Evolutionary conservation across 129 eudicot genomes (phyloP), one percentile per base, ranked within the genome.

Genomic region (Lactuca sativa): DNA sequence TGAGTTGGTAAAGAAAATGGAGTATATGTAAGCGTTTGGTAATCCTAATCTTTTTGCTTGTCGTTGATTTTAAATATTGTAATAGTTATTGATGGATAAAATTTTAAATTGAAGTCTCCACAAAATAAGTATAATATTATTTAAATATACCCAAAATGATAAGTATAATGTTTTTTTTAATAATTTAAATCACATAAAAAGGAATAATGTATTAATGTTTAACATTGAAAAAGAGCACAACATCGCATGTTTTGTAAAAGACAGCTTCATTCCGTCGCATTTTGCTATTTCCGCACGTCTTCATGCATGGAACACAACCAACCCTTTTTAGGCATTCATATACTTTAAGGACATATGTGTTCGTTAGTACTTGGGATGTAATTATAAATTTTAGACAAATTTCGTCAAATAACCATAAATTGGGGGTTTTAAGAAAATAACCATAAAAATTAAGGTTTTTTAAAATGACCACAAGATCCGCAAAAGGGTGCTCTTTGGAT

Each of bases 241-340:
- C 70, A 54, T 76, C 47, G 74, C 80, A 76, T 76, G 80, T 74
- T 70, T 59, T 75, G 47, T 3, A 55, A 40, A 73, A 55, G 77
- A 63, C 77, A 73, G 71, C 77, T 74, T 73, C 71, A 55, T 64
- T 40, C 48, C 71, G 15, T 54, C 38, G 62, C 69, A 51, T 72
- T 60, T 51, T 71, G 67, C 49, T 59, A 57, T 61, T 15, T 61
- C 64, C 25, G 43, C 71, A 73, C 64, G 71, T 73, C 77, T 63
- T 31, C 70, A 72, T 51, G 77, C 16, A 51, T 25, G 36, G 14
- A 60, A 72, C 70, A 62, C 55, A 64, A 21, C 61, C 34, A 30
- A 3, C 30, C 31, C 48, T 47, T 47, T 43, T 3, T 47, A 47
- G 52, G 52, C 15, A 47, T 47, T 4, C 15, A 11, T 43, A 9